Evolutionary conservation across 495 filamentous ascomycete species (phyloP).

Genomic region (Elasticomyces elasticus): DNA sequence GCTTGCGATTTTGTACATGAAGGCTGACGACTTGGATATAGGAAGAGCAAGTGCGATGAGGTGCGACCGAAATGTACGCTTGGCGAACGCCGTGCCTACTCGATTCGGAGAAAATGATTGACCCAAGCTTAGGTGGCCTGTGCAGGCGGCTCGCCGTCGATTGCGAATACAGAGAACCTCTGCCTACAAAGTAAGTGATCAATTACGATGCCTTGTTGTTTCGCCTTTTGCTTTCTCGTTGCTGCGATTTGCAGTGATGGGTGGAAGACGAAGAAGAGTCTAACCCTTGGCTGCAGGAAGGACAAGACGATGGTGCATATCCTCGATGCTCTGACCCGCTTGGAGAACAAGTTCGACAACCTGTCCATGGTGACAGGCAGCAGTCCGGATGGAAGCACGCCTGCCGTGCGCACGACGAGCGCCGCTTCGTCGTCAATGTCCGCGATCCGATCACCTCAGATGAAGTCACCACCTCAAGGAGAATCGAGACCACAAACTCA

Average conservation of each 20-base stretch:
- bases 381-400: background rate
- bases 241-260: no score
- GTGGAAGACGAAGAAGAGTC: no score
- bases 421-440: slow-evolving; percentile 7
- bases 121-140: slow-evolving; percentile 14
- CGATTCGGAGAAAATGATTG: background rate
- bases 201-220: background rate
- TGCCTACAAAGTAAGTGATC: slow-evolving; percentile 50
- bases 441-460: no score
- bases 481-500: background rate
- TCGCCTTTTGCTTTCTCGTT: background rate
- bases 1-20: background rate
- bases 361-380: slow-evolving; percentile 19
- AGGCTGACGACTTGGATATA: background rate
- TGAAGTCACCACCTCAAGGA: background rate
- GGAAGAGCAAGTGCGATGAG: slow-evolving; percentile 32
- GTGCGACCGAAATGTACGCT: slow-evolving; percentile 25
- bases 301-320: slow-evolving; percentile 54
- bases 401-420: slow-evolving; percentile 5
- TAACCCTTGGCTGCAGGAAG: slow-evolving; percentile 43
- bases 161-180: slow-evolving; percentile 50
- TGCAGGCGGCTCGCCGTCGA: slow-evolving; percentile 40
- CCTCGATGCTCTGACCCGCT: slow-evolving; percentile 42
- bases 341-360: slow-evolving; percentile 43
- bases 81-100: background rate